Base-by-base conservation (phyloP, 1,284 basidiomycete species). In the Tylopilus orsonianus region DNA sequence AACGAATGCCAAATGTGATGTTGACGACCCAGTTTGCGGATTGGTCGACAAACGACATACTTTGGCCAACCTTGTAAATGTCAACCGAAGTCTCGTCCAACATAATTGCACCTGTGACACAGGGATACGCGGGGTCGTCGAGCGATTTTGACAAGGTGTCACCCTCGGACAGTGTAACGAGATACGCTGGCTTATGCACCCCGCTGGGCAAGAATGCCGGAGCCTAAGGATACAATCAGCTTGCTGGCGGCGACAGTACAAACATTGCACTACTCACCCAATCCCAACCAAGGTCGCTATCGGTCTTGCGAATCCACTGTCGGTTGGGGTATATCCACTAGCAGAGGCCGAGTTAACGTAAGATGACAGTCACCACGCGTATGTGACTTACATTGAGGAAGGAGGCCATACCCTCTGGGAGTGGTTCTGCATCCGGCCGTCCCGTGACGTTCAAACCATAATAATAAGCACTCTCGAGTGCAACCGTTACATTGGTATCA, bases 221-320 rank as follows among this genome's bases (percentile, higher is more conserved):
- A 10, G 75, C 79, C 79, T 79, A 43, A 41, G 20, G 14, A 27
- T 20, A 13, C 35, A 44, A 20, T 36, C 19, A 47, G 38, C 24
- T 8, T 13, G 4, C 4, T 30, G 34, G 7, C 34, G 29, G 42
- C 19, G 41, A 8, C 7, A 46, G 39, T 13, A 7, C 8, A 18
- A 33, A n/a, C 12, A 4, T 16, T 16, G 23, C 22, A 14, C 16
- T 20, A 18, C 52, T 39, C 48, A 80, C 78, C 78, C 77, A 80
- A 61, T 81, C 79, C 78, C 78, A 80, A 2, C 78, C 78, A 54
- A 79, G 81, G 58, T 81, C 79, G n/a, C 72, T 75, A 72, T 75
- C 69, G 13, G 73, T 71, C 62, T 82, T 80, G 3, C 79, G 72
- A 19, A 80, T 67, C 61, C 71, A 80, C 26, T 73, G 65, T 33